Percentiles rank a stretch among this genome's conserved stretches.
These are phyloP conservation scores for Aspergillus luchuensis DNA, from an alignment of 2,329 filamentous ascomycete genomes.

Conservation along the genomic window DNA sequence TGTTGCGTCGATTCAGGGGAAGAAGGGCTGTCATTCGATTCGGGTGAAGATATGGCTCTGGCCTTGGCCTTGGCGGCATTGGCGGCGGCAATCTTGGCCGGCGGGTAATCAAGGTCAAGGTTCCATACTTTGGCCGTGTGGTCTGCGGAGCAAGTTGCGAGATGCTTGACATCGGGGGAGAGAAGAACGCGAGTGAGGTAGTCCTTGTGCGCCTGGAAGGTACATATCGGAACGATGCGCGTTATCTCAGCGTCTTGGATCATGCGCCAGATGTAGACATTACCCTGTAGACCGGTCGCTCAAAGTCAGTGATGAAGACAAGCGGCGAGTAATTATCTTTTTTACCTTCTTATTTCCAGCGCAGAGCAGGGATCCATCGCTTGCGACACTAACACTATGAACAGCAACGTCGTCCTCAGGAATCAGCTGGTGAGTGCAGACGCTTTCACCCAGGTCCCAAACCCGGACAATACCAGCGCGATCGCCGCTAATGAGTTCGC, in stretches of 20 bases:
- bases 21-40: slow-evolving; percentile 18
- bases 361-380: slow-evolving; percentile 87
- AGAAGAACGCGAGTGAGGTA: slow-evolving; percentile 91
- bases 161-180: slow-evolving; percentile 89
- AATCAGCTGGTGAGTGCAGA: slow-evolving; percentile 92
- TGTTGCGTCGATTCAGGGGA: slow-evolving; percentile 24
- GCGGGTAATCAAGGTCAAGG: slow-evolving; percentile 67
- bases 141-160: slow-evolving; percentile 91
- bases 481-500: slow-evolving; percentile 96
- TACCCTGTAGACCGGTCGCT: slow-evolving; percentile 62
- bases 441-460: slow-evolving; percentile 96
- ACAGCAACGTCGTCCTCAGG: slow-evolving; percentile 94
- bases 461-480: slow-evolving; percentile 88
- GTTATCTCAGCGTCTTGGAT: slow-evolving; percentile 80
- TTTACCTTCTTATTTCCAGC: slow-evolving; percentile 85
- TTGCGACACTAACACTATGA: slow-evolving; percentile 92
- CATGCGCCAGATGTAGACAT: slow-evolving; percentile 96
- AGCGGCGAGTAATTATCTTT: not conserved
- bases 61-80: slow-evolving; percentile 26
- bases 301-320: not conserved
- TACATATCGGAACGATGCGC: slow-evolving; percentile 80
- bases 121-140: slow-evolving; percentile 97
- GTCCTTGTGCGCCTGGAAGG: slow-evolving; percentile 86
- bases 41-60: slow-evolving; percentile 17
- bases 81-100: slow-evolving; percentile 40